phyloP scores from a whole-genome alignment of 768 basidiomycete species.

The Paxillus rubicundulus region DNA sequence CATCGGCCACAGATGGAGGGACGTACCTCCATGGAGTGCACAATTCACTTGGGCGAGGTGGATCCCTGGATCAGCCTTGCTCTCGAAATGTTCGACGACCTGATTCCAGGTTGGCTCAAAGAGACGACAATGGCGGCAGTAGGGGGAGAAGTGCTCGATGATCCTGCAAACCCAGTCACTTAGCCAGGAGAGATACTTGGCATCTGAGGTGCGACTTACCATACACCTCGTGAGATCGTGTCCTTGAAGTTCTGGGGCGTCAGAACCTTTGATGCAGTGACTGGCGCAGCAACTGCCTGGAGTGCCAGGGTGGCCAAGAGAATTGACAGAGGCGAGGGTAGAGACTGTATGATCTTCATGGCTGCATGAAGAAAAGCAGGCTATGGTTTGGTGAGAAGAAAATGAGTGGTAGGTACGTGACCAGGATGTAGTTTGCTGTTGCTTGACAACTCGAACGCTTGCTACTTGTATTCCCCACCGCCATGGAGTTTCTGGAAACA shows the following conservation, averaged over 20 bases:
- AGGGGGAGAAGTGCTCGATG: conserved; percentile 86
- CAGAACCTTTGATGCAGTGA: conserved; percentile 37
- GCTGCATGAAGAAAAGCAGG: conserved; percentile 4
- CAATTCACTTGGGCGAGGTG: conserved; percentile 83
- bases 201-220: conserved; percentile 36
- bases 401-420: no score
- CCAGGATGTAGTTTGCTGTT: neutral
- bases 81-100: conserved; percentile 52
- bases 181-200: neutral
- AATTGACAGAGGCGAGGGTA: conserved; percentile 25
- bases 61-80: conserved; percentile 39
- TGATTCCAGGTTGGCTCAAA: conserved; percentile 85
- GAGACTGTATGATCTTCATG: conserved; percentile 3
- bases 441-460: no score
- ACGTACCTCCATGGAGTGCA: conserved; percentile 70
- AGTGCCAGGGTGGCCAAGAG: conserved; percentile 31
- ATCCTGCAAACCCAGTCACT: conserved; percentile 42
- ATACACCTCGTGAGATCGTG: conserved; percentile 55
- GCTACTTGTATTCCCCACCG: no score
- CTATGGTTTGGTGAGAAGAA: neutral
- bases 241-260: conserved; percentile 59
- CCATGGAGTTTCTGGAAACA: conserved; percentile 48
- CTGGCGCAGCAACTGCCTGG: conserved; percentile 34
- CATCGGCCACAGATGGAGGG: neutral
- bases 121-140: conserved; percentile 72